phyloP scores from a whole-genome alignment of 2,329 filamentous ascomycete genomes.

The Calonectria fujianensis region DNA sequence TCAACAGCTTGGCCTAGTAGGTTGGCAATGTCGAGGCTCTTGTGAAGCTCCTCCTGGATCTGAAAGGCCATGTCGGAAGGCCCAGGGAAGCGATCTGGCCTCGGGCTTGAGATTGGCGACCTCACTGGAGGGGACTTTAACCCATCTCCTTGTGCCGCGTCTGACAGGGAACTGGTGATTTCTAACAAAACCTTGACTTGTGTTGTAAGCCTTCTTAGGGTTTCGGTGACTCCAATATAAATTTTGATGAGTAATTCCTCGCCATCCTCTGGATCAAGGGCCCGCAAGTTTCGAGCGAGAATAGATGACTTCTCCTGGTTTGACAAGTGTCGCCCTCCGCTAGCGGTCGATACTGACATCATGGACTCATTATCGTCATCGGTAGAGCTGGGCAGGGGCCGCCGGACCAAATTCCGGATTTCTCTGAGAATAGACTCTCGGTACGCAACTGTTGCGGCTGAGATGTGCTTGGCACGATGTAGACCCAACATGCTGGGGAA shows the following conservation, averaged over 20 bases:
- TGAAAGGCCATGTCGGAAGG: conserved; percentile 61
- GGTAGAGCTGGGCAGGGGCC: conserved; percentile 91
- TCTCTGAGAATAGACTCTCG: conserved; percentile 90
- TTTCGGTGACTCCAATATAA: conserved; percentile 92
- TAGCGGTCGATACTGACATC: conserved; percentile 87
- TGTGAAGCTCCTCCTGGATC: conserved; percentile 84
- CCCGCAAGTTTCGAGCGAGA: conserved; percentile 89
- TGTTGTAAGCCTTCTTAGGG: conserved; percentile 87
- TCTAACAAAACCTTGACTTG: conserved; percentile 97
- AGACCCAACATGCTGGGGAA: conserved; percentile 84
- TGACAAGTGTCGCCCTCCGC: conserved; percentile 79
- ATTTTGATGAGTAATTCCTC: conserved; percentile 88
- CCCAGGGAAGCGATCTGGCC: conserved; percentile 57
- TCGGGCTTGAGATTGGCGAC: conserved; percentile 73
- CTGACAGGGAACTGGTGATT: conserved; percentile 85
- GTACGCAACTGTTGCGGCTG: conserved; percentile 87
- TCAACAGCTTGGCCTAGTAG: conserved; percentile 88
- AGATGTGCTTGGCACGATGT: conserved; percentile 87
- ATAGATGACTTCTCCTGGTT: conserved; percentile 94
- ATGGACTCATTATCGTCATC: conserved; percentile 96
- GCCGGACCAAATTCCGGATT: conserved; percentile 88
- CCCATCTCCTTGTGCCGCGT: conserved; percentile 61
- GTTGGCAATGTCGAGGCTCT: conserved; percentile 85
- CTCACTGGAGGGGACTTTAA: conserved; percentile 69
- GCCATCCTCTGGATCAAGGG: conserved; percentile 88